phyloP scores from a whole-genome alignment of 345 rosid species.

The Brassica napus region DNA sequence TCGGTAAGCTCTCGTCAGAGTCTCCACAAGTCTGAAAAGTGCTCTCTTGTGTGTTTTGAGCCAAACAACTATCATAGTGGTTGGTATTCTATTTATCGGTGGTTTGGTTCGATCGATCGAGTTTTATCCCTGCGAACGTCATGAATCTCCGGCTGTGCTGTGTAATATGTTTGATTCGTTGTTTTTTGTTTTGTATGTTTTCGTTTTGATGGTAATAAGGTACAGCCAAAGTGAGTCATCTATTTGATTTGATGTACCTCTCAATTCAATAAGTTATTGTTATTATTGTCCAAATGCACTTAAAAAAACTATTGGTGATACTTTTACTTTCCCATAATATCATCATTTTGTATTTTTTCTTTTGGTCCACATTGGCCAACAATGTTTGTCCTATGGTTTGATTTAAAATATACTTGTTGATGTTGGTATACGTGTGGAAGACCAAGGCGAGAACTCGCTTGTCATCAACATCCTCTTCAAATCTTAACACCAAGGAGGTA shows the following conservation, averaged over 20 bases:
- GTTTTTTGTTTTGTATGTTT: slow-evolving; percentile 11
- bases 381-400: background rate
- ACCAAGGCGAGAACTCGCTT: background rate
- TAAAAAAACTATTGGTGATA: background rate
- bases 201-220: slow-evolving; percentile 40
- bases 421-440: slow-evolving; percentile 35
- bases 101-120: slow-evolving; percentile 27
- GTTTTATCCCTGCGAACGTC: slow-evolving; percentile 33
- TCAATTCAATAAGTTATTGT: slow-evolving; percentile 34
- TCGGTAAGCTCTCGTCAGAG: slow-evolving; percentile 50
- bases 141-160: slow-evolving; percentile 34
- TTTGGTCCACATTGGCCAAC: background rate
- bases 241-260: slow-evolving; percentile 35
- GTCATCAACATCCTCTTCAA: slow-evolving; percentile 19
- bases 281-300: slow-evolving; percentile 10
- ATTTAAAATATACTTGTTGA: background rate
- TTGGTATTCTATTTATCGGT: slow-evolving; percentile 38
- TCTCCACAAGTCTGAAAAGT: slow-evolving; percentile 16
- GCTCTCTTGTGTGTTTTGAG: slow-evolving; percentile 38
- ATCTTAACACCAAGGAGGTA: background rate
- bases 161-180: slow-evolving; percentile 43
- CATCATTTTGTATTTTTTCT: background rate
- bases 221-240: slow-evolving; percentile 35
- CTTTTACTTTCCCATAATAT: background rate
- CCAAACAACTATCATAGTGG: slow-evolving; percentile 40